Conservation (phyloP, 2,329 filamentous ascomycete genomes). For the Colletotrichum limetticola region DNA sequence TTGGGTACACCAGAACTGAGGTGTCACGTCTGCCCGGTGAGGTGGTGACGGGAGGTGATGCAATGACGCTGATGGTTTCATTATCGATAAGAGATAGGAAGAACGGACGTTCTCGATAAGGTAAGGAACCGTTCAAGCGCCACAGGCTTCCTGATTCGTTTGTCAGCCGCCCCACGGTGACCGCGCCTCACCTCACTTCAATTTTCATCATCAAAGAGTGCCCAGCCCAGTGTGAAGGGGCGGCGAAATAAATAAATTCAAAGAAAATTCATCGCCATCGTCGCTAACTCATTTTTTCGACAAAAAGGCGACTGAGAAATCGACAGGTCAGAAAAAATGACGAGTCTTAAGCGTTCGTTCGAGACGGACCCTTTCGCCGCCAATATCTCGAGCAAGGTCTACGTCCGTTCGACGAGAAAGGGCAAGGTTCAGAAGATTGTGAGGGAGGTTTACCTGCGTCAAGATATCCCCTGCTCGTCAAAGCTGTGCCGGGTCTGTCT, state of each 20-base stretch:
- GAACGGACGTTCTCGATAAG: slow-evolving; percentile 34
- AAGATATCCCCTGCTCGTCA: slow-evolving; percentile 97
- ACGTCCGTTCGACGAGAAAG: slow-evolving; percentile 91
- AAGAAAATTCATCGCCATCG: background rate
- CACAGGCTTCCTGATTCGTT: slow-evolving; percentile 33
- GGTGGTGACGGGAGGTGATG: no score
- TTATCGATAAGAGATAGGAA: slow-evolving; percentile 9
- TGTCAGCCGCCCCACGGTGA: slow-evolving; percentile 28
- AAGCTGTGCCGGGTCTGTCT: slow-evolving; percentile 84
- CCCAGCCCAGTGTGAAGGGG: background rate
- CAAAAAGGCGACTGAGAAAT: background rate
- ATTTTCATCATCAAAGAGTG: slow-evolving; percentile 27
- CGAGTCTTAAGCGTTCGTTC: slow-evolving; percentile 70
- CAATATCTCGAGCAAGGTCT: slow-evolving; percentile 94
- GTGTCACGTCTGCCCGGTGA: background rate
- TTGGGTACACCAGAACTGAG: background rate
- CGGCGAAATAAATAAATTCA: background rate
- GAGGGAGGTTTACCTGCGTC: slow-evolving; percentile 92
- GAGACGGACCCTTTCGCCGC: slow-evolving; percentile 66
- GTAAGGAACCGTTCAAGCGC: slow-evolving; percentile 28
- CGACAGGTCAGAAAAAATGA: slow-evolving; percentile 58
- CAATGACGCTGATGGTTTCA: no score
- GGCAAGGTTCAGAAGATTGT: slow-evolving; percentile 99
- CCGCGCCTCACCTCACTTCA: slow-evolving; percentile 25
- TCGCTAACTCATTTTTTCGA: slow-evolving; percentile 3